Evolutionary conservation across 2,329 filamentous ascomycete genomes (phyloP).

Genomic region (Diaporthe nobilis): DNA sequence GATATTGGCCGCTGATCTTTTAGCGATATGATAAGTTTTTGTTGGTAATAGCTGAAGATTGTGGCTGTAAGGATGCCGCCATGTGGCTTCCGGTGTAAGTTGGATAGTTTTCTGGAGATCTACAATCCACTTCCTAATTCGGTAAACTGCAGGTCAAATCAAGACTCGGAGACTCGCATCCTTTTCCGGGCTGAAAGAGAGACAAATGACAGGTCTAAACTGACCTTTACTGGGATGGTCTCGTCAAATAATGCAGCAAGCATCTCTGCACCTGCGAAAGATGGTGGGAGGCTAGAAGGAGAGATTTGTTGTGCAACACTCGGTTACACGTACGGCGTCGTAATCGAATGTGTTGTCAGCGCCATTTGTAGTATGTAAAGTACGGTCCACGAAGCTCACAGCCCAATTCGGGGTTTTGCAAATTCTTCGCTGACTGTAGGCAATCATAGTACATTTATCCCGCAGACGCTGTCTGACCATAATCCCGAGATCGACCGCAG

Average conservation of each 20-base stretch:
- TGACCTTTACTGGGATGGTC: neutral
- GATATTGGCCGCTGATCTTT: neutral
- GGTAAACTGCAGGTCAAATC: neutral
- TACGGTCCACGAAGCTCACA: neutral
- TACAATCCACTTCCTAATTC: neutral
- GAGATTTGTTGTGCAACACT: neutral
- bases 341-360: neutral
- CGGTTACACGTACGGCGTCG: neutral
- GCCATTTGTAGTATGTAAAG: neutral
- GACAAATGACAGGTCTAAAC: neutral
- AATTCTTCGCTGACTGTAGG: neutral
- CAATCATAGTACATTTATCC: neutral
- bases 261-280: neutral
- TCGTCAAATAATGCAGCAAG: neutral
- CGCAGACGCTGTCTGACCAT: neutral
- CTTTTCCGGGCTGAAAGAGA: neutral
- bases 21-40: neutral
- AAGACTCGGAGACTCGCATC: neutral
- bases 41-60: slow-evolving; percentile 1
- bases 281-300: neutral
- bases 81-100: neutral
- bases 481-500: neutral
- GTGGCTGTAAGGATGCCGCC: neutral
- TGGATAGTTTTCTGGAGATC: neutral
- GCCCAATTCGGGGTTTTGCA: neutral